Conservation (phyloP, 164 flowering plant genomes). For the Vitis cinerea region DNA sequence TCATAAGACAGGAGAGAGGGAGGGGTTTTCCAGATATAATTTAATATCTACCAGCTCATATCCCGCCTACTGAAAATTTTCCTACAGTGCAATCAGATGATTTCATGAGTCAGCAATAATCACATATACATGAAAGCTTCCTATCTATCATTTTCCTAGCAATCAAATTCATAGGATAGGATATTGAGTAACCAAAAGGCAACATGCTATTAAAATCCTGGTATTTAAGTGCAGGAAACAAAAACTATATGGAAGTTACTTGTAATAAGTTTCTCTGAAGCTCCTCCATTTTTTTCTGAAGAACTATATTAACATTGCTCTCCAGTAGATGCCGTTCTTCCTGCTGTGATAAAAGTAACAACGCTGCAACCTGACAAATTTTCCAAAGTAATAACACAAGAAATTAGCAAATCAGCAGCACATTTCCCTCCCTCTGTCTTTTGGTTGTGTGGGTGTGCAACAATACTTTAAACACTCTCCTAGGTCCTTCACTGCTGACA, state of each 20-base stretch:
- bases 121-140: not conserved
- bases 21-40: no score
- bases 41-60: no score
- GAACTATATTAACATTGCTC: slow-evolving; percentile 72
- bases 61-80: no score
- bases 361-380: slow-evolving; percentile 60
- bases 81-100: no score
- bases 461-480: no score
- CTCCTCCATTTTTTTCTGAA: slow-evolving; percentile 77
- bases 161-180: not conserved
- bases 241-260: slow-evolving; percentile 32
- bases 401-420: not conserved
- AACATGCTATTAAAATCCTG: not conserved
- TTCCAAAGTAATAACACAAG: not conserved
- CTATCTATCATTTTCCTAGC: not conserved
- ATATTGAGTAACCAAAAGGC: not conserved
- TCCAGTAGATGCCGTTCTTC: slow-evolving; percentile 91
- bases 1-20: no score
- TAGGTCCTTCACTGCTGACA: no score
- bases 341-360: slow-evolving; percentile 86
- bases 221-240: not conserved
- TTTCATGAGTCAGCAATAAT: no score
- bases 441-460: no score
- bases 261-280: slow-evolving; percentile 84
- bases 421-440: not conserved